phyloP scores from a whole-genome alignment of 441 rosid species.

The Kokia cookei region DNA sequence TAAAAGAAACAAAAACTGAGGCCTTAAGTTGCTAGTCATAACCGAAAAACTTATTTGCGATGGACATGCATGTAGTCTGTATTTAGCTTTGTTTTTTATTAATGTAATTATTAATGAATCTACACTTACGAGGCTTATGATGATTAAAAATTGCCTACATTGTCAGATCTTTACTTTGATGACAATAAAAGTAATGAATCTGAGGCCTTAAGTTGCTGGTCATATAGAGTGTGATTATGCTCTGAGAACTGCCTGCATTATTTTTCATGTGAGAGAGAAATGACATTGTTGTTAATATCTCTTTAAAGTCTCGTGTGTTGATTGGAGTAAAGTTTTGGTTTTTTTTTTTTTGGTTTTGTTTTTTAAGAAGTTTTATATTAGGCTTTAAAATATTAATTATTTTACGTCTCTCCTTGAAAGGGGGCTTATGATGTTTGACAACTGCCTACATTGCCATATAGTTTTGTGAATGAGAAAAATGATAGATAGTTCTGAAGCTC shows the following conservation, averaged over 20 bases:
- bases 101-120: background rate
- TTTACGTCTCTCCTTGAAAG: no score
- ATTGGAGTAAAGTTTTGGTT: background rate
- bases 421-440: background rate
- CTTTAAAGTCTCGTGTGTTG: background rate
- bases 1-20: background rate
- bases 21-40: background rate
- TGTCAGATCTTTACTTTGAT: background rate
- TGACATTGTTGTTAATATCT: background rate
- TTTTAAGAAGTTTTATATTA: background rate
- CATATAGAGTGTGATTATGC: background rate
- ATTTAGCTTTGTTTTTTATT: background rate
- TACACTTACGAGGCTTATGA: background rate
- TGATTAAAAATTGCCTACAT: slow-evolving; percentile 13
- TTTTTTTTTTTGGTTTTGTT: background rate
- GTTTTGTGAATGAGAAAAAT: background rate
- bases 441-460: background rate
- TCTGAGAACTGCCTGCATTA: background rate
- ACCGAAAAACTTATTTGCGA: no score
- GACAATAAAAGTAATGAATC: background rate
- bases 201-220: background rate
- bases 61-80: background rate
- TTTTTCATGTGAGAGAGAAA: background rate
- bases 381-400: background rate
- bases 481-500: background rate